Conservation (phyloP, 108 stramenopile genomes). For the Cylindrotheca fusiformis region DNA sequence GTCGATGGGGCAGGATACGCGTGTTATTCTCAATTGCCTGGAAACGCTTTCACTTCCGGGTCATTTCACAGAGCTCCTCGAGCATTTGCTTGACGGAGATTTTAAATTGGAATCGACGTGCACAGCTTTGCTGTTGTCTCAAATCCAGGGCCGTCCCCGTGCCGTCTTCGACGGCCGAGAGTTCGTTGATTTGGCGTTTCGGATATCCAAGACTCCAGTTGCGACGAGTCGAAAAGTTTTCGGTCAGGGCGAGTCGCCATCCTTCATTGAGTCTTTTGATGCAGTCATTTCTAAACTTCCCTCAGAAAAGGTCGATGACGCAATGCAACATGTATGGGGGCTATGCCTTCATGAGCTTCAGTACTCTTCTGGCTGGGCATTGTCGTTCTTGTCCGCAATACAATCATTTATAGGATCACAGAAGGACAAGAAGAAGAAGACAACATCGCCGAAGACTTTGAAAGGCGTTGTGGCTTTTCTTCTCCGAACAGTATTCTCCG, state of each 20-base stretch:
- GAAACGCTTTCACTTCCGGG: slow-evolving; percentile 41
- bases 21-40: slow-evolving; percentile 17
- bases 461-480: slow-evolving; percentile 42
- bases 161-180: slow-evolving; percentile 71
- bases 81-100: slow-evolving; percentile 32
- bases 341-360: slow-evolving; percentile 37
- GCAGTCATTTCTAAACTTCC: slow-evolving; percentile 47
- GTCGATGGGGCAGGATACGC: background rate
- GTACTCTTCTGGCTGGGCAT: slow-evolving; percentile 18
- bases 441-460: slow-evolving; percentile 44
- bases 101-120: slow-evolving; percentile 36
- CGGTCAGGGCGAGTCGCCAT: slow-evolving; percentile 24
- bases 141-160: slow-evolving; percentile 57
- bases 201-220: slow-evolving; percentile 41
- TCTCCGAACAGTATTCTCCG: slow-evolving; percentile 33
- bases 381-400: slow-evolving; percentile 21
- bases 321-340: slow-evolving; percentile 35
- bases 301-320: slow-evolving; percentile 42
- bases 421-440: slow-evolving; percentile 10
- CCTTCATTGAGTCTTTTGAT: slow-evolving; percentile 38
- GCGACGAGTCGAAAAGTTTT: slow-evolving; percentile 25
- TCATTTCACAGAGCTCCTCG: slow-evolving; percentile 39
- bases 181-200: slow-evolving; percentile 48
- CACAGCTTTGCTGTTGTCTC: slow-evolving; percentile 51
- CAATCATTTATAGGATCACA: slow-evolving; percentile 21